A percentile compares a stretch with the other conserved stretches of the same genome.
Conservation (phyloP, 371 early-diverging fungal genomes). For the Mortierella sp. region DNA sequence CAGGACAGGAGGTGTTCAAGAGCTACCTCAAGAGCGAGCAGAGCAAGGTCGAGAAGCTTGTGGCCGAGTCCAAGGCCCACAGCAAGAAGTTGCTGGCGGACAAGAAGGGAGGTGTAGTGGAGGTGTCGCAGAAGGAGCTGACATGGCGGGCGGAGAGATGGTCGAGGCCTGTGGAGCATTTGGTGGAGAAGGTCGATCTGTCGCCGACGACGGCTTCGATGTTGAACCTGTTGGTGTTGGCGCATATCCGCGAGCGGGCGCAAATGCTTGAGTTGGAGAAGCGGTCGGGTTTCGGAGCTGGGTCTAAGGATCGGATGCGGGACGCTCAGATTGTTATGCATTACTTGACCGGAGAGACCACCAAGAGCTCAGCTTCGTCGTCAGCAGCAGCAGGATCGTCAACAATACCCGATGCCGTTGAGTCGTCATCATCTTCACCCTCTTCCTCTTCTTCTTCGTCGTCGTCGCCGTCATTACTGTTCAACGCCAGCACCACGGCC, state of each 20-base stretch:
- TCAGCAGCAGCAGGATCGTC: neutral
- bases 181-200: constrained; percentile 38
- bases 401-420: constrained; percentile 13
- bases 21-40: constrained; percentile 30
- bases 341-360: constrained; percentile 35
- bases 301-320: constrained; percentile 32
- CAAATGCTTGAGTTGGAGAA: constrained; percentile 31
- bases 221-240: constrained; percentile 41
- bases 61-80: constrained; percentile 13
- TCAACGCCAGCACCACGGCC: constrained; percentile 1
- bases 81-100: neutral
- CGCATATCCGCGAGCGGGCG: constrained; percentile 38
- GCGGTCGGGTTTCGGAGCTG: constrained; percentile 30
- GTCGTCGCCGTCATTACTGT: constrained; percentile 2
- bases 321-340: constrained; percentile 41
- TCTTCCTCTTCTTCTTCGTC: constrained; percentile 5
- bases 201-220: constrained; percentile 41
- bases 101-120: neutral
- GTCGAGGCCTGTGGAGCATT: constrained; percentile 26
- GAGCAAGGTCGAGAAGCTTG: constrained; percentile 15
- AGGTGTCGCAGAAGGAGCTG: constrained; percentile 33
- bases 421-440: constrained; percentile 4
- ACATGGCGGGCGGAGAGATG: neutral
- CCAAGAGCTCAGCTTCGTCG: neutral
- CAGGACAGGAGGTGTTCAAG: constrained; percentile 41